Conservation (phyloP, 805 yeast genomes). For the Candida rishiriensis region DNA sequence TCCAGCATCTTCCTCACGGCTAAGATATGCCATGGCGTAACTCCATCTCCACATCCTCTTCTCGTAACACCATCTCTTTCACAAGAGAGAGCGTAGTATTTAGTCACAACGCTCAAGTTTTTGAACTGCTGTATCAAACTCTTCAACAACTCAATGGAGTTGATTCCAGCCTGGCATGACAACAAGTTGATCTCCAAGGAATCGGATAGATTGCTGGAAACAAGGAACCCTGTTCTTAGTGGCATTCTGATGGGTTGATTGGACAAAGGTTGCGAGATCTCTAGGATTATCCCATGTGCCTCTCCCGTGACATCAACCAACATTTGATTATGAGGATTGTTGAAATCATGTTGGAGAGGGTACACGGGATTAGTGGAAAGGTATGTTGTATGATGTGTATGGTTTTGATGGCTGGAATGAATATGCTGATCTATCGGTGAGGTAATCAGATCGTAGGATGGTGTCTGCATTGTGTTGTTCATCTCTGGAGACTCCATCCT, state of each 20-base stretch:
- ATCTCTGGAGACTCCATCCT: conserved; percentile 28
- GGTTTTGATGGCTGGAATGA: too few species aligned
- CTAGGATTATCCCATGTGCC: conserved; percentile 54
- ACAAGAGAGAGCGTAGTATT: conserved; percentile 21
- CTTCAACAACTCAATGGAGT: conserved; percentile 49
- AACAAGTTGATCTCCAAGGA: conserved; percentile 61
- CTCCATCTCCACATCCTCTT: conserved; percentile 19
- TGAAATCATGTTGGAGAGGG: too few species aligned
- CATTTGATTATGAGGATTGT: conserved; percentile 13
- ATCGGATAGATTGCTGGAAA: conserved; percentile 30
- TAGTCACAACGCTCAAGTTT: conserved; percentile 39
- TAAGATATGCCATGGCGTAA: conserved; percentile 70
- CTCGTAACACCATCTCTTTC: conserved; percentile 26
- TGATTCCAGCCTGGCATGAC: conserved; percentile 69
- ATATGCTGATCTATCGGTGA: conserved; percentile 23
- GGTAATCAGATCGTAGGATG: conserved; percentile 23
- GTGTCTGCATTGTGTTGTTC: conserved; percentile 18
- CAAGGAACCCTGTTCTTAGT: conserved; percentile 63
- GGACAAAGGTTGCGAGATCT: conserved; percentile 58
- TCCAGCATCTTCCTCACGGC: conserved; percentile 62
- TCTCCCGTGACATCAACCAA: conserved; percentile 49
- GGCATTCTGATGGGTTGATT: conserved; percentile 69
- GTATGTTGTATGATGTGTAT: too few species aligned
- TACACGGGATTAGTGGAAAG: too few species aligned
- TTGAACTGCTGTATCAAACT: conserved; percentile 57